A percentile compares a stretch with the other conserved stretches of the same genome.
Conservation (phyloP, 2,329 filamentous ascomycete species). For the Teratosphaeria epicoccoides region DNA sequence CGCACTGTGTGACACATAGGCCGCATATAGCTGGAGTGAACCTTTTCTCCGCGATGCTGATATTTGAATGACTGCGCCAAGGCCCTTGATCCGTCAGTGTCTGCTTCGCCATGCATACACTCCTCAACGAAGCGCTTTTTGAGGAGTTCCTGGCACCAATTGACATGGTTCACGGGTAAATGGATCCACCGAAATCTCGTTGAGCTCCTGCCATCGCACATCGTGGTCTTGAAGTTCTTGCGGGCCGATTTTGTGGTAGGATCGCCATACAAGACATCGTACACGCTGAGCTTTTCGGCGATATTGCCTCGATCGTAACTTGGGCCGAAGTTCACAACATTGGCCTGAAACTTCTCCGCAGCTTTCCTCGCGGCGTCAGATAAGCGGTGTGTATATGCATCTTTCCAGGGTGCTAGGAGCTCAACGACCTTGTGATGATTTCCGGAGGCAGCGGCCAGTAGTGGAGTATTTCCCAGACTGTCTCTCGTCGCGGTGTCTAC, state of each 20-base stretch:
- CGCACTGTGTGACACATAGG: slow-evolving; percentile 35
- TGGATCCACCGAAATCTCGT: slow-evolving; percentile 37
- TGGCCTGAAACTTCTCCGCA: slow-evolving; percentile 4
- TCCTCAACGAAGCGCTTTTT: slow-evolving; percentile 56
- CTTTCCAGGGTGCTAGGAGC: slow-evolving; percentile 31
- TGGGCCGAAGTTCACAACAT: slow-evolving; percentile 1
- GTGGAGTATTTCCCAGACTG: slow-evolving; percentile 34
- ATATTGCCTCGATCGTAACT: slow-evolving; percentile 2
- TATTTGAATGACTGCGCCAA: slow-evolving; percentile 52
- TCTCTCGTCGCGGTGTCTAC: slow-evolving; percentile 31
- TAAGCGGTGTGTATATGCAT: slow-evolving; percentile 21
- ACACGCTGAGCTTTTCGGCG: slow-evolving; percentile 1
- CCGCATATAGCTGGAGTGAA: slow-evolving; percentile 54
- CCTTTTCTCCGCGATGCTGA: slow-evolving; percentile 48
- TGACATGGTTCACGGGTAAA: slow-evolving; percentile 41
- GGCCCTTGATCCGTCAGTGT: slow-evolving; percentile 53
- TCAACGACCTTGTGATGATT: slow-evolving; percentile 32
- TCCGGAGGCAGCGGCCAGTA: slow-evolving; percentile 32
- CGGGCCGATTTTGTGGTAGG: neutral
- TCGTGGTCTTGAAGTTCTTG: slow-evolving; percentile 16
- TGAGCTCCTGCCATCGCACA: slow-evolving; percentile 31
- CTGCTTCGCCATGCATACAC: slow-evolving; percentile 36
- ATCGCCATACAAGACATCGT: slow-evolving; percentile 7
- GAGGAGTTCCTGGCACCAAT: slow-evolving; percentile 54
- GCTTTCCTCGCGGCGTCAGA: slow-evolving; percentile 1